Evolutionary conservation across 225 moss, liverwort and hornwort species (phyloP).

Genomic region (Bryoerythrophyllum caledonicum): DNA sequence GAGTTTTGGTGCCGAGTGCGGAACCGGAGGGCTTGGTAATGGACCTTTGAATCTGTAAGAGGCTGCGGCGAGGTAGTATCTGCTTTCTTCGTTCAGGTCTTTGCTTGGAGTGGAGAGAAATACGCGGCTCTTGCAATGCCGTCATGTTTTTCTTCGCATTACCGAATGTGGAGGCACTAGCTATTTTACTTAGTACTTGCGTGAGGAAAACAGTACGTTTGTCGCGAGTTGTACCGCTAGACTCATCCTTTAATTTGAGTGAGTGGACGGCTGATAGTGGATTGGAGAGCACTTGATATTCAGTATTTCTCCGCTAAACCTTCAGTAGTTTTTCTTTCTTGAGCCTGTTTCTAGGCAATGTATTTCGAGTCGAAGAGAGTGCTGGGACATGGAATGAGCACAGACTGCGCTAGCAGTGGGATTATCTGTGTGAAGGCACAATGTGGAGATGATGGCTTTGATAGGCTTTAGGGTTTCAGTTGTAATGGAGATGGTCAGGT

Average conservation of each 20-base stretch:
- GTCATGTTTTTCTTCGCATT: slow-evolving; percentile 1
- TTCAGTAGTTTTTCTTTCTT: not conserved
- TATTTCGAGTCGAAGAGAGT: not conserved
- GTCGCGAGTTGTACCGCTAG: not conserved
- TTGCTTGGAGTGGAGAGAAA: not conserved
- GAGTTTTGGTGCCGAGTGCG: not conserved
- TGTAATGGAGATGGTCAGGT: not conserved
- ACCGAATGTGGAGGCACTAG: not conserved
- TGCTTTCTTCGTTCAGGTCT: not conserved
- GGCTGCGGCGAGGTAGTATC: not conserved
- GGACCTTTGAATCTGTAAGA: not conserved
- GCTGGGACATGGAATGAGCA: not conserved
- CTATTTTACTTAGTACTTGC: not conserved
- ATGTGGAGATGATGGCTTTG: not conserved
- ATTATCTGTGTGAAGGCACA: not conserved
- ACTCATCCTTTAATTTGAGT: slow-evolving; percentile 11
- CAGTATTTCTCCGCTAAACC: not conserved
- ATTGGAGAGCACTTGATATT: not conserved
- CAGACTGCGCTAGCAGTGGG: not conserved
- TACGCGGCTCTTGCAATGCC: not conserved
- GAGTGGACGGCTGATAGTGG: not conserved
- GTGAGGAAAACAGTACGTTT: not conserved
- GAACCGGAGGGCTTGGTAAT: not conserved
- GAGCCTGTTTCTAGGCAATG: not conserved
- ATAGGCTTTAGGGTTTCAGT: not conserved